Base-by-base conservation (phyloP, 2,329 filamentous ascomycete species). In the Diaporthe caulivora region DNA sequence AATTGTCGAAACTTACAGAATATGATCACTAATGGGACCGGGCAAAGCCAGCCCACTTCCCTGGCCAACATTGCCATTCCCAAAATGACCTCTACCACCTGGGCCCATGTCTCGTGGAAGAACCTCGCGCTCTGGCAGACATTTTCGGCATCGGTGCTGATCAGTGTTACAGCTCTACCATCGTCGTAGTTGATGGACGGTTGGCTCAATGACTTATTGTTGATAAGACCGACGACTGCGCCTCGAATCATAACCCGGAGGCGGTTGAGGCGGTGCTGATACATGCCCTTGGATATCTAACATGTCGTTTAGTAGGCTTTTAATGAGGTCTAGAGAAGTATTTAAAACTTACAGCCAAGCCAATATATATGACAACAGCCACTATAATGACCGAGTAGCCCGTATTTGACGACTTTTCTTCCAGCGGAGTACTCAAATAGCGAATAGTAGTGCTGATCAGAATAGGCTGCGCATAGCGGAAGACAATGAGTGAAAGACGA, bases 41-140 rank as follows among this genome's bases (percentile, higher is more conserved):
- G 53, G n/a, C 17, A 55, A 34, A 55, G 53, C 53, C 53, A 55
- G 17, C 53, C 53, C 2, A 55, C 53, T 55, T 55, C 29, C 29
- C 26, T 55, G 29, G 53, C 29, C 5, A 55, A 17, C 53, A 55
- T 55, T 21, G 17, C 29, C 17, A 18, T 55, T 7, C 53, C 53
- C 17, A 55, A 8, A n/a, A 55, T 55, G 18, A 55, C 53, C 17
- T 55, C 53, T 34, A 55, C 34, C 9, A 55, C 53, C 17, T 55
- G 53, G 29, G 53, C 53, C 53, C 53, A 55, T 34, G 29, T 55
- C 53, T 55, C 53, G 18, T 55, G 53, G 29, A 55, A 55, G 18
- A 55, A 34, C 53, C 53, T 55, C 17, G 53, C 53, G 53, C 53
- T 55, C 53, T 55, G 53, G 29, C 53, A 34, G 53, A 55, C 29